phyloP scores from a whole-genome alignment of 164 flowering plant genomes.

The Echeveria elegans region DNA sequence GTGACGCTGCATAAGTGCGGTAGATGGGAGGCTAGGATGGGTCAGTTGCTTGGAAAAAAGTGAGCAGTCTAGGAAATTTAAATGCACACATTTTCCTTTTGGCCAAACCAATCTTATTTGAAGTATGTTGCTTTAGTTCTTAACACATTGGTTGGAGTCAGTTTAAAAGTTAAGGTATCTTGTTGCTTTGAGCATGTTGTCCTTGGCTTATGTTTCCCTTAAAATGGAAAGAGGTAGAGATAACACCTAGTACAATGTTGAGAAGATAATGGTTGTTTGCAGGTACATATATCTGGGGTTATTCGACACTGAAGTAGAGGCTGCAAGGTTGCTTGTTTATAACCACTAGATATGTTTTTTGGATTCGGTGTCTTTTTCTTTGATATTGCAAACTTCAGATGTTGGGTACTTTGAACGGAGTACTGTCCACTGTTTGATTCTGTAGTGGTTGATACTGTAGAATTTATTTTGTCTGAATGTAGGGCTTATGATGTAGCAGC shows the following conservation, averaged over 20 bases:
- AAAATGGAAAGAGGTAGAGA: neutral
- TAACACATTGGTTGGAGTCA: neutral
- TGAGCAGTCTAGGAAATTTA: slow-evolving; percentile 1
- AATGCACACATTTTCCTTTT: neutral
- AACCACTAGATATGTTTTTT: neutral
- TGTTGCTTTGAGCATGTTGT: neutral
- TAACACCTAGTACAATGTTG: neutral
- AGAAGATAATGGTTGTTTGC: slow-evolving; percentile 6
- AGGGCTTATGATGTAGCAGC: slow-evolving; percentile 8
- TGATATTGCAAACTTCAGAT: neutral
- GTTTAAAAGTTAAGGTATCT: neutral
- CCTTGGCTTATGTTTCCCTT: neutral
- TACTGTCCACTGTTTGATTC: neutral
- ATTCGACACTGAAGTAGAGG: slow-evolving; percentile 6
- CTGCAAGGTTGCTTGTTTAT: slow-evolving; percentile 7
- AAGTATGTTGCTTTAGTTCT: neutral
- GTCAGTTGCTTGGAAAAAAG: slow-evolving; percentile 10
- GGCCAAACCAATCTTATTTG: neutral
- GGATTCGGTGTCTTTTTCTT: neutral
- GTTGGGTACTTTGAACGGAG: neutral
- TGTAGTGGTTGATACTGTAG: neutral
- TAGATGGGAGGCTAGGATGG: slow-evolving; percentile 11
- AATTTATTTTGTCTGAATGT: neutral
- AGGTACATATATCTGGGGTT: slow-evolving; percentile 10
- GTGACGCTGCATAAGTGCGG: slow-evolving; percentile 8